Conservation (phyloP, 163 green algal genomes). For the Chloroidium sp. region DNA sequence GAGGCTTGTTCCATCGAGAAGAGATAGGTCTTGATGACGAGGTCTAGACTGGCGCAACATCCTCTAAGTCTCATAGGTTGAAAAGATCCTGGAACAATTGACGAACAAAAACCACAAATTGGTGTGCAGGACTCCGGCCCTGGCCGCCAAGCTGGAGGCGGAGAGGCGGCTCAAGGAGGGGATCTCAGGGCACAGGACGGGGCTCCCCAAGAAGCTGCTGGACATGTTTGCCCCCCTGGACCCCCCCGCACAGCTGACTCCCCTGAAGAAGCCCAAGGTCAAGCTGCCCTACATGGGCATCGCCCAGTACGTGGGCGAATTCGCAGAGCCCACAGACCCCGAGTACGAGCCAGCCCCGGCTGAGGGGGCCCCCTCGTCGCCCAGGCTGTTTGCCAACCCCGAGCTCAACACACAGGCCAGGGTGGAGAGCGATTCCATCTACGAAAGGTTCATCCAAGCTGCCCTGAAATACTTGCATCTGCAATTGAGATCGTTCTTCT, state of each 20-base stretch:
- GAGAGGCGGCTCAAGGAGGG: conserved; percentile 58
- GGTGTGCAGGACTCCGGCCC: conserved; percentile 16
- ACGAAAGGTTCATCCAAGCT: conserved; percentile 46
- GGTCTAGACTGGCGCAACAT: no score
- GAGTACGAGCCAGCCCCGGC: conserved; percentile 57
- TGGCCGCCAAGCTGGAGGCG: conserved; percentile 37
- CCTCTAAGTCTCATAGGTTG: no score
- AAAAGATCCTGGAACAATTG: no score
- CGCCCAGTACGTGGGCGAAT: conserved; percentile 44
- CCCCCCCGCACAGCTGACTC: conserved; percentile 7
- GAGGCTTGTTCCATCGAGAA: no score
- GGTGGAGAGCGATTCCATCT: conserved; percentile 55
- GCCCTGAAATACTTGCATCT: background rate
- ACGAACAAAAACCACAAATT: no score
- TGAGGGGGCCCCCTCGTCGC: conserved; percentile 20
- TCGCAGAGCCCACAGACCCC: conserved; percentile 53
- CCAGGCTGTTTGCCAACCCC: conserved; percentile 53
- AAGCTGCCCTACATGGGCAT: conserved; percentile 49
- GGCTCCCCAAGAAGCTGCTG: conserved; percentile 63
- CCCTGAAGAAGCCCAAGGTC: conserved; percentile 10
- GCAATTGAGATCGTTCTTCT: background rate
- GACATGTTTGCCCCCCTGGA: conserved; percentile 58
- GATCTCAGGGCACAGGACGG: conserved; percentile 66
- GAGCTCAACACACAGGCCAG: conserved; percentile 63
- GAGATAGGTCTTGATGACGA: no score